Base-by-base conservation (phyloP, 805 yeast genomes). In the Torulaspora franciscae region DNA sequence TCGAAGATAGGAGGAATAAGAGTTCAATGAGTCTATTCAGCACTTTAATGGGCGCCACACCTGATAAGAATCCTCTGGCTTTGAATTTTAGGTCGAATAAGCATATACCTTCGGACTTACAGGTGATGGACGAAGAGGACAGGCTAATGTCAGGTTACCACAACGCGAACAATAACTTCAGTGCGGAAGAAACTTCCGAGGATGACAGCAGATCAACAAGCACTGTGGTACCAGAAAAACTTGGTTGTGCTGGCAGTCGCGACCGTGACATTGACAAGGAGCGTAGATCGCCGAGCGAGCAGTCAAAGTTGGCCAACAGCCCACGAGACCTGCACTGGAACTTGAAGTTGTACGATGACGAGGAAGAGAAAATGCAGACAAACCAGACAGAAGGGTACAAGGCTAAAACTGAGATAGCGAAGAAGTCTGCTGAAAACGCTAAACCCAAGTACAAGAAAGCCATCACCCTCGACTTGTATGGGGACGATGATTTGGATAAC, bases 51-150 rank as follows among this genome's bases (percentile, higher is more conserved):
- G 55, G 51, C 9, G 55, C 53, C n/a, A 29, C 35, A 34, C 24
- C 37, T 23, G 56, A 51, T 13, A 47, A 51, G 45, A 53, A 54
- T 37, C 50, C 55, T 6, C 42, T 58, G 11, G 60, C 60, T 1
- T 34, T 58, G 15, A 57, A 57, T 32, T 58, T 58, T 43, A 49
- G 40, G 14, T 45, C 54, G 3, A 50, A 47, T 32, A 50, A 48
- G 39, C 26, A 39, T 26, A 45, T 49, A 11, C 52, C 55, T 8
- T 14, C 43, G 13, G 46, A 43, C 14, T 37, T 46, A 7, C 46
- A 48, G 32, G 47, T 39, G 13, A 33, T 56, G 27, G 65, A 64
- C 37, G 65, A 57, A 32, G 68, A 64, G 37, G 68, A 64, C 42
- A 45, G 47, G 35, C 28, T 62, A 43, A 61, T 61, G 63, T 54